Percentiles rank a stretch among this genome's conserved stretches.
Conservation (phyloP, 192 early-diverging fungal genomes). For the Lunasporangiospora selenospora region DNA sequence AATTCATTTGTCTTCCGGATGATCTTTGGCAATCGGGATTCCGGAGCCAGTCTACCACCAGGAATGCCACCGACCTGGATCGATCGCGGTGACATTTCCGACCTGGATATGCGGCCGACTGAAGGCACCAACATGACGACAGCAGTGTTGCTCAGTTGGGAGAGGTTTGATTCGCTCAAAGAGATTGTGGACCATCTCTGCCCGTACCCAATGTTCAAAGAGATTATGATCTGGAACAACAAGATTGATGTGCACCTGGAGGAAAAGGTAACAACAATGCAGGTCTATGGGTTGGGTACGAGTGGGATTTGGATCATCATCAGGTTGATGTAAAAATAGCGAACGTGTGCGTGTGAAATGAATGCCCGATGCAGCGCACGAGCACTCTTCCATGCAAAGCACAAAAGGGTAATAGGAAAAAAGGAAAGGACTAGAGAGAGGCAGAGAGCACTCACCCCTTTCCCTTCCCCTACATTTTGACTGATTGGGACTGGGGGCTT, state of each 20-base stretch:
- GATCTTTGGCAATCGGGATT: slow-evolving; percentile 15
- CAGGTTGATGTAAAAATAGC: too few species aligned
- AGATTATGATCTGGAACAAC: slow-evolving; percentile 64
- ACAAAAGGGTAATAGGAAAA: background rate
- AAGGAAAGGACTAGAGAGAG: background rate
- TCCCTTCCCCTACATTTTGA: too few species aligned
- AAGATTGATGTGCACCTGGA: slow-evolving; percentile 52
- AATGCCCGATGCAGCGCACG: too few species aligned
- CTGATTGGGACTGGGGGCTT: too few species aligned
- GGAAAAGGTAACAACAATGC: slow-evolving; percentile 49
- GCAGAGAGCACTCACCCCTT: too few species aligned
- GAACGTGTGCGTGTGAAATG: too few species aligned
- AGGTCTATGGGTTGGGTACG: too few species aligned
- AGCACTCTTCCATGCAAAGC: too few species aligned
- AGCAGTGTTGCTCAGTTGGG: slow-evolving; percentile 49
- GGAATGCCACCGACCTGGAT: slow-evolving; percentile 18
- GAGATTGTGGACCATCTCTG: slow-evolving; percentile 58
- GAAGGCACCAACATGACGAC: slow-evolving; percentile 56
- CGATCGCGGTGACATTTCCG: slow-evolving; percentile 39
- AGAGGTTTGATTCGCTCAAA: slow-evolving; percentile 48
- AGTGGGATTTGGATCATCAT: too few species aligned
- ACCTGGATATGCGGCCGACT: slow-evolving; percentile 50
- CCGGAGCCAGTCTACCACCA: background rate
- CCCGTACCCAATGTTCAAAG: slow-evolving; percentile 61
- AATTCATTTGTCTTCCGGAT: slow-evolving; percentile 22